Conservation (phyloP, 116 monocot genomes). For the Zostera marina region DNA sequence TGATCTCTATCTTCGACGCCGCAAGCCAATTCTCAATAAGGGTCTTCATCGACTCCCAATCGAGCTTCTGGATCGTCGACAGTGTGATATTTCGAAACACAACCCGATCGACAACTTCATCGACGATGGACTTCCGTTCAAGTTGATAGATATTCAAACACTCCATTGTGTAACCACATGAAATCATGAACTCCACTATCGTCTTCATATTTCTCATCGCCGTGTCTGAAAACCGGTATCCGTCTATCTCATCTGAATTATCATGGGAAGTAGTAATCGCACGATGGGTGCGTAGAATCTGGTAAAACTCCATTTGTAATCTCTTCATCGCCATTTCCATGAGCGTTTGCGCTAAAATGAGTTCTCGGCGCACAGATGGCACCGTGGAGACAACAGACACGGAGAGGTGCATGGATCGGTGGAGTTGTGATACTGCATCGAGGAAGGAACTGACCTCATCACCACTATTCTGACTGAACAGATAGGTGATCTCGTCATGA, state of each 20-base stretch:
- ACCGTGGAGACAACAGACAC: neutral
- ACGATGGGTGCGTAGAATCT: constrained; percentile 19
- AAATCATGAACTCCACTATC: constrained; percentile 58
- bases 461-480: constrained; percentile 18
- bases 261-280: too few species aligned
- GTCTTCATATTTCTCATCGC: constrained; percentile 7
- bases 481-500: constrained; percentile 11
- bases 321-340: constrained; percentile 21
- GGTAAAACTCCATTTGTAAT: constrained; percentile 27
- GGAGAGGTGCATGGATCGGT: constrained; percentile 22
- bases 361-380: neutral
- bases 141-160: constrained; percentile 37
- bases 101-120: constrained; percentile 25
- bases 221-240: neutral
- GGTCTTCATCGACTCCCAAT: constrained; percentile 26
- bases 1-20: constrained; percentile 18
- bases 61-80: constrained; percentile 29
- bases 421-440: constrained; percentile 20
- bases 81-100: constrained; percentile 20
- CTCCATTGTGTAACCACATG: constrained; percentile 50
- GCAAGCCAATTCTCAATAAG: constrained; percentile 34
- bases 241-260: neutral
- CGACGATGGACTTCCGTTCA: constrained; percentile 33
- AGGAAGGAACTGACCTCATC: constrained; percentile 22
- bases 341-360: constrained; percentile 12